Evolutionary conservation across 495 filamentous ascomycete genomes (phyloP), one percentile per base, ranked within the genome.

Genomic region (Letharia columbiana): DNA sequence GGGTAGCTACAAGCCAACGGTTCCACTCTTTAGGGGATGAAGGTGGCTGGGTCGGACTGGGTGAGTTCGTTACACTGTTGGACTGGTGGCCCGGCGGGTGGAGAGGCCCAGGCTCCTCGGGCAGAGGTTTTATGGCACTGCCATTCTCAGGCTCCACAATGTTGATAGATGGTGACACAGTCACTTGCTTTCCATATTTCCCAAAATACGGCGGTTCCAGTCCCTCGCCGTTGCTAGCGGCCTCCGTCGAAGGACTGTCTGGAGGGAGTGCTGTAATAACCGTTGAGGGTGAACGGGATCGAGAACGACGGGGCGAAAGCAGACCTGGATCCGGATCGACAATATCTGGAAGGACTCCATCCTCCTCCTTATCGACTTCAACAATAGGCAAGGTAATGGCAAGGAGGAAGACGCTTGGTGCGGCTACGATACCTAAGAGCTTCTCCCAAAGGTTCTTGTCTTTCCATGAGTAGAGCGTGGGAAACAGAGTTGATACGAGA

Each of bases 341-440:
- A 2, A 56, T 70, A 44, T 79, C 75, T 4, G 73, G 71, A 15
- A 76, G 39, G 15, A 75, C 76, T 23, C 76, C 75, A n/a, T 85
- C 82, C 2, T 80, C 75, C 5, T 83, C 77, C 41, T 81, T 80
- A 15, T 83, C 78, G 12, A 81, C 75, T 49, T 98, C 91, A 12
- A 96, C 86, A 0, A 98, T 91, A 5, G 95, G 95, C n/a, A 99
- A 73, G 0, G 95, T 98, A 44, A 94, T 86, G 0, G 92, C 92
- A 15, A 99, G 81, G 8, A 96, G 79, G 62, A 99, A 92, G 40
- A 98, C 89, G 70, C 88, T 96, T 7, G 94, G 91, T 4, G 90
- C 88, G 8, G 92, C 90, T 63, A 94, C 78, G 17, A 96, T 66
- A 35, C 91, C 90, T 20, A 97, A 73, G 20, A 89, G 69, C 67